These are phyloP conservation scores for Irpex sp. DNA, from an alignment of 1,284 basidiomycete genomes.

Conservation along the genomic window DNA sequence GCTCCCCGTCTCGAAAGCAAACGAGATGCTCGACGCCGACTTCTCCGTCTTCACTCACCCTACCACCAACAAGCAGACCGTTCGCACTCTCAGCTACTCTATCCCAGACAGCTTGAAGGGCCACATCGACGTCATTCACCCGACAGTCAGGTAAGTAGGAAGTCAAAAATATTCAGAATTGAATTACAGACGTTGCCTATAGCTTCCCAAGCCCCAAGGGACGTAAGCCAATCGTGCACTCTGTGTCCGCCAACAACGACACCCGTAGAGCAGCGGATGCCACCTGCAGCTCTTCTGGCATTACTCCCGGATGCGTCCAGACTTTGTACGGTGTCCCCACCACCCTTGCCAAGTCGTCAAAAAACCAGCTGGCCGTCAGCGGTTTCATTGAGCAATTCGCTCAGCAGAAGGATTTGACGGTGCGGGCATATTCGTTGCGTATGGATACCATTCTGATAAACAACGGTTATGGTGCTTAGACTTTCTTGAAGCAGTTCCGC, in stretches of 20 bases:
- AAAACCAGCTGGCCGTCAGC: slow-evolving; percentile 51
- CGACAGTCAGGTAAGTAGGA: slow-evolving; percentile 30
- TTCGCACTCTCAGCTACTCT: slow-evolving; percentile 40
- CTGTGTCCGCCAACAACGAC: slow-evolving; percentile 4
- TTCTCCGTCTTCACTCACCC: slow-evolving; percentile 36
- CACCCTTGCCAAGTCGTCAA: slow-evolving; percentile 35
- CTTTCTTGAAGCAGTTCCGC: slow-evolving; percentile 25
- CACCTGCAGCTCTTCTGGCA: slow-evolving; percentile 33
- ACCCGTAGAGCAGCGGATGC: not conserved
- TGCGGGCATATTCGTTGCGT: slow-evolving; percentile 7
- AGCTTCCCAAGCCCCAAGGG: slow-evolving; percentile 18
- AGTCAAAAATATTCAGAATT: too few species aligned
- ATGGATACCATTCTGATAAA: too few species aligned
- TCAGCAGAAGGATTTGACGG: slow-evolving; percentile 44
- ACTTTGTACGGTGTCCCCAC: slow-evolving; percentile 49
- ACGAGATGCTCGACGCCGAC: slow-evolving; percentile 34
- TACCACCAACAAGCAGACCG: slow-evolving; percentile 24
- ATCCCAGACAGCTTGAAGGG: slow-evolving; percentile 34
- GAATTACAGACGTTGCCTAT: not conserved
- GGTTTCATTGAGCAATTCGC: slow-evolving; percentile 57
- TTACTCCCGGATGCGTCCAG: slow-evolving; percentile 55
- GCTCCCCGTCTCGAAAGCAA: slow-evolving; percentile 37
- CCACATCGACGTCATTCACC: slow-evolving; percentile 38
- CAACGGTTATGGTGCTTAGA: slow-evolving; percentile 10
- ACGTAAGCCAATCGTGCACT: slow-evolving; percentile 15